Evolutionary conservation across 257 asterid genomes (phyloP).

Genomic region (Fraxinus quadrangulata): DNA sequence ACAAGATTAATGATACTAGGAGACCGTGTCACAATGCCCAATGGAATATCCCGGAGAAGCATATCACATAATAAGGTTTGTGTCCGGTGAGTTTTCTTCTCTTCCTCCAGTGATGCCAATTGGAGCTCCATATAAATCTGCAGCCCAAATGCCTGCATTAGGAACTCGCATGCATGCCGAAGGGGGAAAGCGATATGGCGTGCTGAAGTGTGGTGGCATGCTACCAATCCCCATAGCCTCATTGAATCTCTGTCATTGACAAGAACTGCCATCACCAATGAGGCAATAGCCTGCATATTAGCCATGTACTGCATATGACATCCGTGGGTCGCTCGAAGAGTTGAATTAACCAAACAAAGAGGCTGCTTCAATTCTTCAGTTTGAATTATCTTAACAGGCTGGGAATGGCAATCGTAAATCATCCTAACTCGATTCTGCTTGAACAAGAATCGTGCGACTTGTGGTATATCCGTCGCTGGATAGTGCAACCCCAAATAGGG

Average conservation of each 20-base stretch:
- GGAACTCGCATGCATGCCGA: constrained; percentile 65
- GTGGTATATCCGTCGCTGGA: constrained; percentile 75
- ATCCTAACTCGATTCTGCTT: constrained; percentile 59
- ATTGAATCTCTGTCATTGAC: constrained; percentile 39
- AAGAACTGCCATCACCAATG: constrained; percentile 55
- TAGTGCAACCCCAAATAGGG: constrained; percentile 71
- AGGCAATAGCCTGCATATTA: constrained; percentile 66
- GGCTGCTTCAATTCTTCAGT: constrained; percentile 50
- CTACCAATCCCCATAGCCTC: constrained; percentile 72
- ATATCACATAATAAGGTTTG: constrained; percentile 64
- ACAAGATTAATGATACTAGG: constrained; percentile 72
- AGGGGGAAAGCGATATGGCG: constrained; percentile 59
- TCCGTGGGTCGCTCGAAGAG: constrained; percentile 62
- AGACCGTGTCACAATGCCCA: constrained; percentile 52
- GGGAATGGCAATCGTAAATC: constrained; percentile 52
- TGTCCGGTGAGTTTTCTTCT: constrained; percentile 49
- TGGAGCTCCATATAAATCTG: constrained; percentile 66
- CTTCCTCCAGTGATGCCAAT: constrained; percentile 48
- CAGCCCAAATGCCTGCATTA: constrained; percentile 56
- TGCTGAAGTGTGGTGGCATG: constrained; percentile 65
- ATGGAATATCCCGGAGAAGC: constrained; percentile 66
- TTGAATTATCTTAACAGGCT: constrained; percentile 55
- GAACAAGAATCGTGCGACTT: constrained; percentile 67
- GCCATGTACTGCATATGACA: constrained; percentile 62
- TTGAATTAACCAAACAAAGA: constrained; percentile 61